Conservation (phyloP, 306 rosid genomes). For the Herpetospermum pedunculosum region DNA sequence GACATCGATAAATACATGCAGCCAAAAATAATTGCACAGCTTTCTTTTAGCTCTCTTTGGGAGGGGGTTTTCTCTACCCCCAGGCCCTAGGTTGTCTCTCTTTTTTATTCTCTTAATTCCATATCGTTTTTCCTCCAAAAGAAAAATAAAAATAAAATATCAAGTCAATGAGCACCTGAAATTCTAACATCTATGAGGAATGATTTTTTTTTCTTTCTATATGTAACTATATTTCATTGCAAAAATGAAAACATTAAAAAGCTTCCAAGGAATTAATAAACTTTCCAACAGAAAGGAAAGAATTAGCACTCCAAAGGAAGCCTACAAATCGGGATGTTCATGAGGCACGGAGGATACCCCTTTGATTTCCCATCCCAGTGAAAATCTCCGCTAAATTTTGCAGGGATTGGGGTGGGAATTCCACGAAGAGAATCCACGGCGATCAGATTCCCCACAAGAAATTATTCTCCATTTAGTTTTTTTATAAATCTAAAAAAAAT, state of each 20-base stretch:
- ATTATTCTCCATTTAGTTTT: neutral
- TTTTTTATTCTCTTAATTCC: no score
- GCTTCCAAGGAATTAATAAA: neutral
- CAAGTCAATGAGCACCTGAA: neutral
- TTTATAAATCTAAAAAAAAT: neutral
- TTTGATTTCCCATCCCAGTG: neutral
- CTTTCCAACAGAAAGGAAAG: neutral
- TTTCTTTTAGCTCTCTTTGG: no score
- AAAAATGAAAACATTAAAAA: neutral
- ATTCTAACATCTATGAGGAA: constrained; percentile 1
- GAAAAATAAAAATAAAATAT: no score
- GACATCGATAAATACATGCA: neutral
- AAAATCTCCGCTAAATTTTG: no score
- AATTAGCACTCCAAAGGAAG: neutral
- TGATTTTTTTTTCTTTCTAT: neutral
- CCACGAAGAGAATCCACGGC: neutral
- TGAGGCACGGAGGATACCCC: neutral
- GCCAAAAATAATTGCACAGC: neutral
- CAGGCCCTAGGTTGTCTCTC: no score
- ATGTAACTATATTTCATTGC: neutral
- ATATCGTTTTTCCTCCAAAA: no score
- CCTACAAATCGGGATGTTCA: neutral
- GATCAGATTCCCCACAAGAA: neutral
- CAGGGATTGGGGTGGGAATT: neutral
- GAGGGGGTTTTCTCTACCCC: no score